A percentile compares a stretch with the other conserved stretches of the same genome.
Conservation (phyloP, 2,329 filamentous ascomycete species). For the Penicillium aurantiogriseum region DNA sequence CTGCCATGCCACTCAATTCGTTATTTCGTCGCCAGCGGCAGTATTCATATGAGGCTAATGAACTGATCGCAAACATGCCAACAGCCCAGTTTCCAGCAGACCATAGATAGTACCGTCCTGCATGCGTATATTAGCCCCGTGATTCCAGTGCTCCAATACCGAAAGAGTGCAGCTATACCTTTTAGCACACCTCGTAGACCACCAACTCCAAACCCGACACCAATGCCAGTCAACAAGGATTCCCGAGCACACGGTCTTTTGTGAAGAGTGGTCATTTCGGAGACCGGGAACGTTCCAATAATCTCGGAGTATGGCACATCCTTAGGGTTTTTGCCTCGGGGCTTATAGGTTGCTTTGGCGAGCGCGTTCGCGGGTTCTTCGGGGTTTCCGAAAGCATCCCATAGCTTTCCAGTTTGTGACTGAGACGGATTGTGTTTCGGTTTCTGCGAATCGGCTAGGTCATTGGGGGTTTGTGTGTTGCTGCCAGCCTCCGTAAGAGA, state of each 20-base stretch:
- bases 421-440: slow-evolving; percentile 45
- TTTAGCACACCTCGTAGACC: slow-evolving; percentile 71
- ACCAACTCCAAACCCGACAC: slow-evolving; percentile 71
- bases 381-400: slow-evolving; percentile 49
- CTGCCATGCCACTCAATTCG: slow-evolving; percentile 79
- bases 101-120: slow-evolving; percentile 55
- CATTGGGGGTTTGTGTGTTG: slow-evolving; percentile 18
- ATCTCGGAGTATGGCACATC: slow-evolving; percentile 44
- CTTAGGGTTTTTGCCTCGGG: slow-evolving; percentile 55
- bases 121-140: slow-evolving; percentile 11
- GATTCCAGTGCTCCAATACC: neutral
- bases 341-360: slow-evolving; percentile 58
- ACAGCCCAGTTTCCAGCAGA: slow-evolving; percentile 83
- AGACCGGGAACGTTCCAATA: slow-evolving; percentile 48
- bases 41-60: slow-evolving; percentile 76
- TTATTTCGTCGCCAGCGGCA: slow-evolving; percentile 72
- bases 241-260: slow-evolving; percentile 81
- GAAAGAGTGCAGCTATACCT: slow-evolving; percentile 52
- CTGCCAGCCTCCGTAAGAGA: slow-evolving; percentile 15
- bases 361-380: slow-evolving; percentile 54
- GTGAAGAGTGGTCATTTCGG: slow-evolving; percentile 62
- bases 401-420: slow-evolving; percentile 49
- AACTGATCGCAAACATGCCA: slow-evolving; percentile 67
- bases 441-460: slow-evolving; percentile 28
- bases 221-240: slow-evolving; percentile 79